Conservation (phyloP, 257 asterid genomes). For the Euphrasia confusa region DNA sequence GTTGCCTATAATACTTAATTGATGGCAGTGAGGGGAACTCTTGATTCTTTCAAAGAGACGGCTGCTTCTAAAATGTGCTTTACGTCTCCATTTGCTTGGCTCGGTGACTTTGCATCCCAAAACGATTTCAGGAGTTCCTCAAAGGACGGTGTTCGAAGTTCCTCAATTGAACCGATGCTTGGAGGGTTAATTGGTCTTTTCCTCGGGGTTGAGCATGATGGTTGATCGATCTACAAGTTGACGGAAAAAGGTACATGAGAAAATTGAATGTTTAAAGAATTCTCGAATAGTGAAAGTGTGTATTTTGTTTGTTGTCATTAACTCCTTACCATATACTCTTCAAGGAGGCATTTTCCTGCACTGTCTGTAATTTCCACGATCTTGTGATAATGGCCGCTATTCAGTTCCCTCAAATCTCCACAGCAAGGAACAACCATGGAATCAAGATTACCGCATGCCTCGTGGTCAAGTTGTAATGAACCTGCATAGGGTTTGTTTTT, state of each 20-base stretch:
- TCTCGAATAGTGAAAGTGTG: neutral
- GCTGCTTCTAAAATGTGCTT: constrained; percentile 60
- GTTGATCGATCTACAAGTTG: constrained; percentile 68
- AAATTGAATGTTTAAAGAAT: neutral
- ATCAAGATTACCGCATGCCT: constrained; percentile 75
- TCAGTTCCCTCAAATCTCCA: constrained; percentile 78
- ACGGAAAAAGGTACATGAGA: neutral
- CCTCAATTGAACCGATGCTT: constrained; percentile 71
- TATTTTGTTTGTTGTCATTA: neutral
- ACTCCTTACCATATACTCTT: constrained; percentile 66
- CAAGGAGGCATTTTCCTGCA: constrained; percentile 83
- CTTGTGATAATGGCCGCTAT: constrained; percentile 70
- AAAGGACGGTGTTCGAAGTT: constrained; percentile 76
- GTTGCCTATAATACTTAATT: constrained; percentile 28
- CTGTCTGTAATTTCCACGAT: constrained; percentile 69
- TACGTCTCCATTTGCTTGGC: constrained; percentile 70
- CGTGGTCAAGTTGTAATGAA: constrained; percentile 88
- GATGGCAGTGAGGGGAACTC: constrained; percentile 77
- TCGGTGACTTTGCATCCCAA: constrained; percentile 72
- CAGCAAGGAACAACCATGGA: constrained; percentile 78
- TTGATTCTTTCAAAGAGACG: constrained; percentile 56
- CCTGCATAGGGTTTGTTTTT: constrained; percentile 37
- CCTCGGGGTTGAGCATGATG: constrained; percentile 80
- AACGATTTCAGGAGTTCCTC: constrained; percentile 76
- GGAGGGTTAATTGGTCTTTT: constrained; percentile 65